Base-by-base conservation (phyloP, 176 grass and related monocot species). In the Oryza meridionalis region DNA sequence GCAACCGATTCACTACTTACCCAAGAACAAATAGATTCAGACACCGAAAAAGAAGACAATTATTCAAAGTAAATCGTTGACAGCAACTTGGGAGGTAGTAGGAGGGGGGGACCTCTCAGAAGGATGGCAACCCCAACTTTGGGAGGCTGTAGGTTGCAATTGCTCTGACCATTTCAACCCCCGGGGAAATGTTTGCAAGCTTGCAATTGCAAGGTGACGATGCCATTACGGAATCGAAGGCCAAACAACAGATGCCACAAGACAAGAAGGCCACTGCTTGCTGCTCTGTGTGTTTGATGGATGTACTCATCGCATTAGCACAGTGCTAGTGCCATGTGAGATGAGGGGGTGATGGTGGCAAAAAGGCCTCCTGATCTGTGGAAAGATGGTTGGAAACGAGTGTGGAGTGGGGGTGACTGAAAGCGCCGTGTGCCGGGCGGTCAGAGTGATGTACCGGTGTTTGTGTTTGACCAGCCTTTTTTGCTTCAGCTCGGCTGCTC, bases 361-460 rank as follows among this genome's bases (percentile, higher is more conserved):
- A 59, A 59, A 21, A 19, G 16, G 51, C 44, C 11, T 46, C 44
- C 44, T 4, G 11, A 46, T 11, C 12, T 0, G 51, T 58, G 53
- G 53, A 21, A 58, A 7, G 6, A 58, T 58, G 17, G 53, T 58
- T 17, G 27, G 65, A 47, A 37, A 69, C 11, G 65, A 27, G 2
- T 51, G 11, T 66, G 77, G 42, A 64, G 24, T 26, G 40, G 2
- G 51, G 51, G 49, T 51, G 66, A 38, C 4, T 47, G 11, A 50
- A 21, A 49, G 65, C 44, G 78, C 10, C 64, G 77, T 49, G 77
- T 69, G 78, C 65, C 55, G 55, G 25, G 37, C 53, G 15, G 22
- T 14, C 7, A 44, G 14, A 33, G 11, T 6, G 40, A 11, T 14
- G 47, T 50, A 51, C 15, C 10, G 26, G 70, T 49, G 58, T 62